These are phyloP conservation scores for Sutorius eximius DNA, from an alignment of 1,284 basidiomycete genomes.

Conservation along the genomic window DNA sequence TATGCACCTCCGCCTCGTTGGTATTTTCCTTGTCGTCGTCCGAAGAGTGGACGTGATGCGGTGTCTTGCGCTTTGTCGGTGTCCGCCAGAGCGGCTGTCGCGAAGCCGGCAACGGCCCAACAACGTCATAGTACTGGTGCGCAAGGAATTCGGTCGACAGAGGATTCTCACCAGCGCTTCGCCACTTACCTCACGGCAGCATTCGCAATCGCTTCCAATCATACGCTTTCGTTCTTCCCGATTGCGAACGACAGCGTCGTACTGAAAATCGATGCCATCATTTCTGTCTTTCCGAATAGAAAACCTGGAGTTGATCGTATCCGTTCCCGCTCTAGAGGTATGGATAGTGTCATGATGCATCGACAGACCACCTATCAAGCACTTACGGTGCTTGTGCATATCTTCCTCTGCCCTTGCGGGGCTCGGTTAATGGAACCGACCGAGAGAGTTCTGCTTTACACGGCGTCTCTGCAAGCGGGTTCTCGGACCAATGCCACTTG, in stretches of 20 bases:
- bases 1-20: constrained; percentile 53
- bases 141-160: not conserved
- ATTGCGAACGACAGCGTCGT: constrained; percentile 73
- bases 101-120: constrained; percentile 70
- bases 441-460: constrained; percentile 34
- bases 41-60: constrained; percentile 1
- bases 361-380: not conserved
- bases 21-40: constrained; percentile 27
- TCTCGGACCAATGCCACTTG: not conserved
- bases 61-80: constrained; percentile 41
- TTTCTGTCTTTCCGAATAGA: constrained; percentile 70
- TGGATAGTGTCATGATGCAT: not conserved
- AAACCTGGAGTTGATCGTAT: constrained; percentile 62
- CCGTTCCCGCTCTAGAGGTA: constrained; percentile 29
- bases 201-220: constrained; percentile 81
- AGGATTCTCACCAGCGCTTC: not conserved
- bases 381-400: constrained; percentile 31
- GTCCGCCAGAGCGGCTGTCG: constrained; percentile 71
- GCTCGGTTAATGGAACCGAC: constrained; percentile 16
- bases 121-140: constrained; percentile 74
- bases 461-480: constrained; percentile 8
- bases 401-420: constrained; percentile 33
- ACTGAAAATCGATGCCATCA: constrained; percentile 64
- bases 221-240: constrained; percentile 66
- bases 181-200: constrained; percentile 73